Percentiles rank a stretch among this genome's conserved stretches.
These are phyloP conservation scores for Saccharomycopsis guyanensis DNA, from an alignment of 805 yeast genomes.

Conservation along the genomic window DNA sequence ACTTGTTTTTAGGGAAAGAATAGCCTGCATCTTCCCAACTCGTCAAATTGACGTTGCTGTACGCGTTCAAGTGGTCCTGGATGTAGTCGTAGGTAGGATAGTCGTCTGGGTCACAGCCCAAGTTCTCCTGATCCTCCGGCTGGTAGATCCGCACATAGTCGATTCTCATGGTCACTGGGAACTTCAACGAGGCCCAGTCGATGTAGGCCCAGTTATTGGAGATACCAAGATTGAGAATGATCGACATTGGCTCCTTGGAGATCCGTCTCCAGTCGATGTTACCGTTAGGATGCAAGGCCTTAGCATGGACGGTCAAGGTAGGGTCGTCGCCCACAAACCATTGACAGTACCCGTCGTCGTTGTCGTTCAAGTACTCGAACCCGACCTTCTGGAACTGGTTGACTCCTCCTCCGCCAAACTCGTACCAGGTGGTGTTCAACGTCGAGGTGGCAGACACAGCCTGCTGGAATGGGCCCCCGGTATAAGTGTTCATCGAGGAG, in stretches of 20 bases:
- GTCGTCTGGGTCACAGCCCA: constrained; percentile 82
- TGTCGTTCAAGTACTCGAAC: constrained; percentile 68
- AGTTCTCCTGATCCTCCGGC: constrained; percentile 50
- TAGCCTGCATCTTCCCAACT: constrained; percentile 74
- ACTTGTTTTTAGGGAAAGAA: constrained; percentile 50
- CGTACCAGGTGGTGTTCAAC: constrained; percentile 77
- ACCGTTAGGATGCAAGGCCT: constrained; percentile 83
- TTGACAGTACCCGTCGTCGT: constrained; percentile 62
- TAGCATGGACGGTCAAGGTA: constrained; percentile 64
- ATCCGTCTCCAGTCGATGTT: constrained; percentile 78
- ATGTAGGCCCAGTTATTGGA: constrained; percentile 92
- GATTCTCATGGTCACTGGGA: constrained; percentile 70
- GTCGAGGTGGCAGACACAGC: constrained; percentile 82
- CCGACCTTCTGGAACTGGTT: constrained; percentile 65
- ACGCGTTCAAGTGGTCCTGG: constrained; percentile 58
- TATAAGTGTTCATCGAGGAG: constrained; percentile 77
- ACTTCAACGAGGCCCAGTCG: constrained; percentile 73
- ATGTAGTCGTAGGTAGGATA: constrained; percentile 86
- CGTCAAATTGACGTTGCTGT: constrained; percentile 62
- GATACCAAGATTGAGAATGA: constrained; percentile 80
- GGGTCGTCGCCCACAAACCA: constrained; percentile 85
- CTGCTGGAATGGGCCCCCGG: constrained; percentile 93
- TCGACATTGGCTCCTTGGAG: constrained; percentile 88
- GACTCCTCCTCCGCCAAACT: constrained; percentile 43
- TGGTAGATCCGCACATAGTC: constrained; percentile 93